Conservation (phyloP, 768 basidiomycete species). For the Lentinus brumalis region DNA sequence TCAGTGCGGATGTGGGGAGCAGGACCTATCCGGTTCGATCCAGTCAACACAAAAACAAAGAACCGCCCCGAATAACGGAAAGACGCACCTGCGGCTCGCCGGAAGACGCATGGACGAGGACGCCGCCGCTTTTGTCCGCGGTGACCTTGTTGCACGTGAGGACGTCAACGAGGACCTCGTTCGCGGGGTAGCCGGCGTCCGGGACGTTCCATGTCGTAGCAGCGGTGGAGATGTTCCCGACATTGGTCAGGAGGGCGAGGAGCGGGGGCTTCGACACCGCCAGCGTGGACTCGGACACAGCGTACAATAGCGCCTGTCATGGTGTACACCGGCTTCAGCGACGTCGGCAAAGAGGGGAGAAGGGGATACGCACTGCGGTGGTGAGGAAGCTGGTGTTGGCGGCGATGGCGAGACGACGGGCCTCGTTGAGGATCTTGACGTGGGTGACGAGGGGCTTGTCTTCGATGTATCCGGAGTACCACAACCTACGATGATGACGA, state of each 20-base stretch:
- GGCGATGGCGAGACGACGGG: slow-evolving; percentile 51
- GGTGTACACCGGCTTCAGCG: neutral
- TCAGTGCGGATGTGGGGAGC: slow-evolving; percentile 35
- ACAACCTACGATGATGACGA: slow-evolving; percentile 43
- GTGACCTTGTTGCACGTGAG: slow-evolving; percentile 46
- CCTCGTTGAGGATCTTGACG: slow-evolving; percentile 51
- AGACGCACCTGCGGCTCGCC: slow-evolving; percentile 49
- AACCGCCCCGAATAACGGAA: neutral
- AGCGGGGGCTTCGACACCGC: slow-evolving; percentile 58
- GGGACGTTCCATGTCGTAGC: slow-evolving; percentile 44
- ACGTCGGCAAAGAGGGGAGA: neutral
- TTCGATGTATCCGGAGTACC: slow-evolving; percentile 57
- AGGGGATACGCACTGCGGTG: slow-evolving; percentile 41
- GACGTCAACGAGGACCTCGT: slow-evolving; percentile 52
- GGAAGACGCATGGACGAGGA: slow-evolving; percentile 38
- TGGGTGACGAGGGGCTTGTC: slow-evolving; percentile 51
- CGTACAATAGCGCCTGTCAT: neutral
- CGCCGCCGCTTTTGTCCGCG: slow-evolving; percentile 43
- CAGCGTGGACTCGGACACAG: slow-evolving; percentile 39
- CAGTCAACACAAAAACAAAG: neutral
- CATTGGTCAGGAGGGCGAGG: slow-evolving; percentile 57
- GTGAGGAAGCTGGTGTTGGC: slow-evolving; percentile 46
- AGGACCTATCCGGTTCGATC: slow-evolving; percentile 32
- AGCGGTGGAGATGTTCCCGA: slow-evolving; percentile 41
- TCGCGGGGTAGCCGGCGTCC: slow-evolving; percentile 40